phyloP scores from a whole-genome alignment of 2,329 filamentous ascomycete species.

The Curvularia verruculosa region DNA sequence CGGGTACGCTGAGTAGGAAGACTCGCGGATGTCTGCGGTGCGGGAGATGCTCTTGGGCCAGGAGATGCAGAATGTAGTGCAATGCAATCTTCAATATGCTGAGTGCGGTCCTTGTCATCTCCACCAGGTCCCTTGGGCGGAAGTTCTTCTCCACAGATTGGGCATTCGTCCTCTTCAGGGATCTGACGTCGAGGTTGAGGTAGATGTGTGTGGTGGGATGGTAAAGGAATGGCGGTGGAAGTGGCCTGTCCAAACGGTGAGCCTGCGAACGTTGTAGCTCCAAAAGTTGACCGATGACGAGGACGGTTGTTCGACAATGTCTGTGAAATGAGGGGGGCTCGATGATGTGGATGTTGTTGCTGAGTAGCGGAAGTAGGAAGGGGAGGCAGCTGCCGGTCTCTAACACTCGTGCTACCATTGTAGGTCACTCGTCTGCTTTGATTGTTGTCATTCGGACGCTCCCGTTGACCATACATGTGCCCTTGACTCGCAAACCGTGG shows the following conservation, averaged over 20 bases:
- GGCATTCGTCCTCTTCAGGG: conserved; percentile 77
- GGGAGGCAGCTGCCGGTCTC: conserved; percentile 36
- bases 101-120: conserved; percentile 50
- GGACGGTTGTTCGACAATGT: conserved; percentile 10
- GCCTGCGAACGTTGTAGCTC: conserved; percentile 19
- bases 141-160: conserved; percentile 74
- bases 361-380: conserved; percentile 24
- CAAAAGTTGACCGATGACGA: conserved; percentile 15
- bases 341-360: conserved; percentile 17
- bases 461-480: conserved; percentile 28
- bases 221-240: conserved; percentile 19
- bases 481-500: conserved; percentile 24
- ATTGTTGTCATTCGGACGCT: conserved; percentile 25
- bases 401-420: conserved; percentile 26
- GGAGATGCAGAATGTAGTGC: conserved; percentile 36
- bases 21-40: conserved; percentile 32
- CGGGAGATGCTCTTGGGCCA: conserved; percentile 18
- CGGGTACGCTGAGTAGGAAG: conserved; percentile 40
- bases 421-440: conserved; percentile 34
- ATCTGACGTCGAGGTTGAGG: conserved; percentile 40
- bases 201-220: conserved; percentile 26
- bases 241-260: conserved; percentile 26
- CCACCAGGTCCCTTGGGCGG: conserved; percentile 57
- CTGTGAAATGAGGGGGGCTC: conserved; percentile 20
- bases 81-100: conserved; percentile 55